Conservation (phyloP, 331 rosid species). For the Quercus lobata region DNA sequence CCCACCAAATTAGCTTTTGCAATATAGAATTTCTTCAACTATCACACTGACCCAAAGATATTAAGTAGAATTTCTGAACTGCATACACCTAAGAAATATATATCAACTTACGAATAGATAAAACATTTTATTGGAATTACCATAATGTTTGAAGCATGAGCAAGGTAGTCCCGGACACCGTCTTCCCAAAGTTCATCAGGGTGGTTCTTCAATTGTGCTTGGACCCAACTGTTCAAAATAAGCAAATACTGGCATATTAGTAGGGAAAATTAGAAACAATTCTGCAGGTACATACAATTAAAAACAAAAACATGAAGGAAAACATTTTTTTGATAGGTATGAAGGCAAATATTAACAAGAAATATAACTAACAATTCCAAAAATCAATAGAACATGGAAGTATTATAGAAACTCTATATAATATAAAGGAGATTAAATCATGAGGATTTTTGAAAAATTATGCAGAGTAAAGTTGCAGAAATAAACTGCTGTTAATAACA, state of each 20-base stretch:
- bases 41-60: neutral
- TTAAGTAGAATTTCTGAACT: neutral
- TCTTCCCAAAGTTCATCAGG: slow-evolving; percentile 99
- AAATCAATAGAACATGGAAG: neutral
- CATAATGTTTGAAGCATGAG: slow-evolving; percentile 81
- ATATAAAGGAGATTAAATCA: neutral
- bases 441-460: neutral
- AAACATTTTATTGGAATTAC: slow-evolving; percentile 36
- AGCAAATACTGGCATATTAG: slow-evolving; percentile 16
- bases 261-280: neutral
- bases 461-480: neutral
- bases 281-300: neutral
- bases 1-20: neutral
- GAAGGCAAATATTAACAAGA: neutral
- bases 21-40: neutral
- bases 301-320: neutral
- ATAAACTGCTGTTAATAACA: neutral
- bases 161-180: slow-evolving; percentile 79
- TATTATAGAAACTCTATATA: neutral
- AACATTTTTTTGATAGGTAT: too few relatives aligned
- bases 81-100: neutral
- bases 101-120: slow-evolving; percentile 1
- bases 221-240: slow-evolving; percentile 80
- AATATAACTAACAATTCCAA: neutral
- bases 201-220: slow-evolving; percentile 72